Evolutionary conservation across 345 rosid species (phyloP).

Genomic region (Gossypium thurberi): DNA sequence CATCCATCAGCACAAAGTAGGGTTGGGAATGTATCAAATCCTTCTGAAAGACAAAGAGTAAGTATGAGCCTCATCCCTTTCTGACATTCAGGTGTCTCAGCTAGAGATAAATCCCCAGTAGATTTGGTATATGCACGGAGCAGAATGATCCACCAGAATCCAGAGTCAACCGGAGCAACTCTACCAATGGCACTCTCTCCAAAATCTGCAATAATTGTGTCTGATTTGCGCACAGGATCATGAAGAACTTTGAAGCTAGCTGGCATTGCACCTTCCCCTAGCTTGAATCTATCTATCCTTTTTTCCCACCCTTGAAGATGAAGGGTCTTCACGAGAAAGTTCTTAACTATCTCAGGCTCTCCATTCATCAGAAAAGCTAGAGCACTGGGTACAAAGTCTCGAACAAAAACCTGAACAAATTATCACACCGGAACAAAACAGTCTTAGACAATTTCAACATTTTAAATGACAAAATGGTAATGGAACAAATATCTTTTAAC

Average conservation of each 20-base stretch:
- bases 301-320: slow-evolving; percentile 72
- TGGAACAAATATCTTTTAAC: background rate
- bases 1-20: slow-evolving; percentile 90
- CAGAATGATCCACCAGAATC: slow-evolving; percentile 91
- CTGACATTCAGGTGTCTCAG: slow-evolving; percentile 67
- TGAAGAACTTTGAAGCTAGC: slow-evolving; percentile 83
- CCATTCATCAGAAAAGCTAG: slow-evolving; percentile 76
- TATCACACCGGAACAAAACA: background rate
- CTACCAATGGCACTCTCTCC: slow-evolving; percentile 86
- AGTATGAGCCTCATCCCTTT: slow-evolving; percentile 76
- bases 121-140: slow-evolving; percentile 80
- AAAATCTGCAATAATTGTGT: slow-evolving; percentile 66
- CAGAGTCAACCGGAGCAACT: slow-evolving; percentile 84
- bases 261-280: slow-evolving; percentile 82
- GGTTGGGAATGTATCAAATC: slow-evolving; percentile 82
- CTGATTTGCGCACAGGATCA: slow-evolving; percentile 54
- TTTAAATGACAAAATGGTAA: background rate
- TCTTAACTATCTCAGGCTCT: slow-evolving; percentile 68
- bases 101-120: slow-evolving; percentile 55
- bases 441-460: slow-evolving; percentile 1
- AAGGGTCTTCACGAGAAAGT: slow-evolving; percentile 61
- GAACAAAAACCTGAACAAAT: slow-evolving; percentile 52
- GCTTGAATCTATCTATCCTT: slow-evolving; percentile 58
- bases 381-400: slow-evolving; percentile 89
- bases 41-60: slow-evolving; percentile 67